phyloP scores from a whole-genome alignment of 305 asterid species.

The Euphrasia arctica region DNA sequence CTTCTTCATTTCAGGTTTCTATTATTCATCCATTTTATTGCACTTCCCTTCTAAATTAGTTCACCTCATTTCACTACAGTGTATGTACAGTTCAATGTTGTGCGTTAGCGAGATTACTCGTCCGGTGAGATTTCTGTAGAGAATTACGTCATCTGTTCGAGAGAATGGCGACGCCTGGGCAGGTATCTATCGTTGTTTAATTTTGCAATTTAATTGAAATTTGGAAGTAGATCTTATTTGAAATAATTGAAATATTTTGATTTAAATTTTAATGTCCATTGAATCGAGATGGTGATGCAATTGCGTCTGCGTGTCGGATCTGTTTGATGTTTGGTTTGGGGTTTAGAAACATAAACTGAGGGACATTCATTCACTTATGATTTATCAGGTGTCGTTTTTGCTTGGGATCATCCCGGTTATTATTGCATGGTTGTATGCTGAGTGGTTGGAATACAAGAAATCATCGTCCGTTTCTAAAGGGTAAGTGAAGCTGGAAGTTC shows the following conservation, averaged over 20 bases:
- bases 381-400: conserved; percentile 75
- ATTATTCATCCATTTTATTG: conserved; percentile 21
- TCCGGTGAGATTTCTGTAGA: conserved; percentile 40
- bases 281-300: background rate
- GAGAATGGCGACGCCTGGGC: conserved; percentile 74
- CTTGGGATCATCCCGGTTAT: conserved; percentile 71
- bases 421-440: conserved; percentile 78
- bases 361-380: conserved; percentile 23
- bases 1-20: conserved; percentile 44
- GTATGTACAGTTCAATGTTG: conserved; percentile 21
- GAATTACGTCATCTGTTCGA: conserved; percentile 6
- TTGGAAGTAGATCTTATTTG: conserved; percentile 3
- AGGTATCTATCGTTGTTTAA: conserved; percentile 33
- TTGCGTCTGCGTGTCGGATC: background rate
- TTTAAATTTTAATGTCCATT: no score
- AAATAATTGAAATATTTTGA: no score
- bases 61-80: conserved; percentile 15
- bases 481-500: conserved; percentile 36
- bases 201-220: conserved; percentile 8
- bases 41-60: conserved; percentile 24
- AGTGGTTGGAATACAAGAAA: conserved; percentile 79
- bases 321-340: background rate
- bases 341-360: background rate
- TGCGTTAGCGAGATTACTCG: conserved; percentile 26
- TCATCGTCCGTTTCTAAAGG: conserved; percentile 59